Conservation (phyloP, 73 alveolate genomes). For the Paramecium sexaurelia region DNA sequence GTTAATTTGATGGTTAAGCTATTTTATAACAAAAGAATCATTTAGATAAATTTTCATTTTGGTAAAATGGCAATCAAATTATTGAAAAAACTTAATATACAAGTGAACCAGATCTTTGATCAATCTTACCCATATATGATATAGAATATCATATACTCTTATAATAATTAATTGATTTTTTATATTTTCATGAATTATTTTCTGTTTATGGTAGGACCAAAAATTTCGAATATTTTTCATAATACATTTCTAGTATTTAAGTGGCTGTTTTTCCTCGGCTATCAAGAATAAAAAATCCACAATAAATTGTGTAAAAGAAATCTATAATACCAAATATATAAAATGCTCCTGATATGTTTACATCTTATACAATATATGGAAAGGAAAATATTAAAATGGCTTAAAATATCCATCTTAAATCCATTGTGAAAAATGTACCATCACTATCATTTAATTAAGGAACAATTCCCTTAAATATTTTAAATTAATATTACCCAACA, state of each 20-base stretch:
- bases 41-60: background rate
- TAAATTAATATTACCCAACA: background rate
- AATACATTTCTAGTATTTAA: slow-evolving; percentile 5
- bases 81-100: background rate
- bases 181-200: background rate
- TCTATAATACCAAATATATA: background rate
- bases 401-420: slow-evolving; percentile 30
- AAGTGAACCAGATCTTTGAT: background rate
- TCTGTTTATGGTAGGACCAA: background rate
- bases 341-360: slow-evolving; percentile 18
- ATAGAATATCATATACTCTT: too few species aligned
- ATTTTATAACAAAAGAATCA: background rate
- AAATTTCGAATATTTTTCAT: background rate
- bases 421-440: slow-evolving; percentile 37
- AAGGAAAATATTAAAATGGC: slow-evolving; percentile 11
- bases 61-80: background rate
- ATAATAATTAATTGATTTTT: too few species aligned
- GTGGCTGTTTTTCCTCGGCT: background rate
- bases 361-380: slow-evolving; percentile 2
- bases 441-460: slow-evolving; percentile 51
- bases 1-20: background rate
- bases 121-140: background rate
- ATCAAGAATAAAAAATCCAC: background rate
- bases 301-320: background rate
- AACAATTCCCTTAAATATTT: background rate